These are phyloP conservation scores for Castanea mollissima DNA, from an alignment of 306 rosid genomes.

Conservation along the genomic window DNA sequence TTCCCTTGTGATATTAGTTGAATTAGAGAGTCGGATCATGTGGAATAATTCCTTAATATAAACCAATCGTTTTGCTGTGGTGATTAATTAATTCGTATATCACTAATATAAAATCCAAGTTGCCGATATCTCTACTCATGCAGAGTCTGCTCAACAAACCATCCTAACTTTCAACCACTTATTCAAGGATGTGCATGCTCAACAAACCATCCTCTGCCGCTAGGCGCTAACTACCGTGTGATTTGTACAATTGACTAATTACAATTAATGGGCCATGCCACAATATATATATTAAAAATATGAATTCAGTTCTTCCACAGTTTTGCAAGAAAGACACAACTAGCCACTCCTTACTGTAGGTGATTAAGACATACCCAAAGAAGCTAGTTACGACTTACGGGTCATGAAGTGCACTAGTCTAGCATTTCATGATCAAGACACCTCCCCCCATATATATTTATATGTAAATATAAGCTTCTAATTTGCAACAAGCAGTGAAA, in stretches of 20 bases:
- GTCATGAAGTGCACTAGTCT: neutral
- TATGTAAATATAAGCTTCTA: neutral
- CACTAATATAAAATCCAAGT: neutral
- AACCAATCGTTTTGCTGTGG: neutral
- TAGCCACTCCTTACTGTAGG: too few species aligned
- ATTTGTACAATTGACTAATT: neutral
- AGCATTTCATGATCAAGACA: neutral
- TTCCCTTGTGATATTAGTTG: neutral
- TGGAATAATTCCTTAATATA: neutral
- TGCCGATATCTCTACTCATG: neutral
- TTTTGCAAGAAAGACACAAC: too few species aligned
- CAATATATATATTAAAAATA: neutral
- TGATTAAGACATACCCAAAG: too few species aligned
- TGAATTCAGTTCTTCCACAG: too few species aligned
- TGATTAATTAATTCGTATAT: neutral
- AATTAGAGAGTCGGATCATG: neutral
- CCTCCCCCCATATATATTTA: too few species aligned
- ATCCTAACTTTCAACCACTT: neutral
- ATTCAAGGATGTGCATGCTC: neutral
- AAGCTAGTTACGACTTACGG: too few species aligned
- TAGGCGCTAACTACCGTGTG: neutral
- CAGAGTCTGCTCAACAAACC: conserved; percentile 1
- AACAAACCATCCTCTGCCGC: too few species aligned
- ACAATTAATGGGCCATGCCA: neutral
- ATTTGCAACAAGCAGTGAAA: conserved; percentile 11